Base-by-base conservation (phyloP, 306 rosid genomes). In the Inga leiocalycina region DNA sequence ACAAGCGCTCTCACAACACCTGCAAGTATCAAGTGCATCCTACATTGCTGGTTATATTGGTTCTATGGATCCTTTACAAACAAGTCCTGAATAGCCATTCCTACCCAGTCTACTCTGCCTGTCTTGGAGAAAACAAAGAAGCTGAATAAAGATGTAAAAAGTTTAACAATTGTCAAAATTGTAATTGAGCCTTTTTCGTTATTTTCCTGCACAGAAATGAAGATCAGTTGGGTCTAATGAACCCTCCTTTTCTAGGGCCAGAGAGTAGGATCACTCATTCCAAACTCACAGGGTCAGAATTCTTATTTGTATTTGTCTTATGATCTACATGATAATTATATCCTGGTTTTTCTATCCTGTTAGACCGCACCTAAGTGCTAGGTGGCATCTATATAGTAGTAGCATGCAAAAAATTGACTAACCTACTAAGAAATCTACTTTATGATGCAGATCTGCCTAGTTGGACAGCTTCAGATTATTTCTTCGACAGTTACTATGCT, bases 391-490 rank as follows among this genome's bases (percentile, higher is more conserved):
- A 66, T 35, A 10, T 37, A 62, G 71, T 79, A 79, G 57, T 71
- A 59, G 56, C 44, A 16, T 57, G 41, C 78, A 77, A 85, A 76
- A 35, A 57, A 71, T 69, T 80, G 74, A 77, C 80, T 66, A 45
- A 49, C 64, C 45, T 51, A 77, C 74, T 27, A 68, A 69, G 16
- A 59, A 44, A 59, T 74, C 59, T 66, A 51, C 43, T 76, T 75
- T 75, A 81, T 87, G 76, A 80, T 88, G 90, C 97, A 97, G 99
- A 87, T 91, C 83, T 89, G 82, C 91, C 89, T 97, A 84, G 97
- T 93, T 77, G 99, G 98, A 68, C 99, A 97, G 90, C 98, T 97
- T 84, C 98, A 97, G 89, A 97, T 97, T 85, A 98, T 97, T 86
- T 97, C 98, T 84, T 97, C 98, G 65, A 83, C 97, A 64, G 91